phyloP scores from a whole-genome alignment of 139 green algal genomes.

The Picochlorum sp. region DNA sequence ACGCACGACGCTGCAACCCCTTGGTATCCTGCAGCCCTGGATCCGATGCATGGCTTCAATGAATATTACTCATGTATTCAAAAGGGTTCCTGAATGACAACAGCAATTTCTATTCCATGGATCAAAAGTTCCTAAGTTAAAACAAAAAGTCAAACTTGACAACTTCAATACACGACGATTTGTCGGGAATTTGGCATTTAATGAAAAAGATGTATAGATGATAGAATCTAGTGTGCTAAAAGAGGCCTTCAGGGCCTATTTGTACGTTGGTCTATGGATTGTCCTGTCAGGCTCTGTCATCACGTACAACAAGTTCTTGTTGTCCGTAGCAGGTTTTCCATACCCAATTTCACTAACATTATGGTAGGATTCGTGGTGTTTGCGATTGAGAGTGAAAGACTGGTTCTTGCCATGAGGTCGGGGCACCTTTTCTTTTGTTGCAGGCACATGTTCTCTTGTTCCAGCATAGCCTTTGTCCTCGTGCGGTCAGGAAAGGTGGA shows the following conservation, averaged over 20 bases:
- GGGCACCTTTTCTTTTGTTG: constrained; percentile 16
- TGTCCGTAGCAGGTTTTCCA: constrained; percentile 73
- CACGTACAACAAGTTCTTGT: constrained; percentile 91
- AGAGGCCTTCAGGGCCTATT: neutral
- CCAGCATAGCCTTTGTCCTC: constrained; percentile 52
- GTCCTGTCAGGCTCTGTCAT: constrained; percentile 54
- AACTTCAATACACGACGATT: no score
- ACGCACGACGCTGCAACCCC: no score
- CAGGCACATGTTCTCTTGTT: constrained; percentile 88
- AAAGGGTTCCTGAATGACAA: no score
- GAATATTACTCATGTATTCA: no score
- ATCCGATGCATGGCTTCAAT: no score
- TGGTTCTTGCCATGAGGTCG: neutral
- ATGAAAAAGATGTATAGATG: neutral
- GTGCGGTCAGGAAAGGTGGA: constrained; percentile 54
- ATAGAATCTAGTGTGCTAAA: constrained; percentile 1
- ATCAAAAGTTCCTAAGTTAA: no score
- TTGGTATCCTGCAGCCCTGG: no score
- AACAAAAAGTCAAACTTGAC: no score
- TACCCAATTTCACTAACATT: constrained; percentile 81
- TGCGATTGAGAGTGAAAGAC: neutral
- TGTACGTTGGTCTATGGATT: constrained; percentile 8
- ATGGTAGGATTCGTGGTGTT: constrained; percentile 9
- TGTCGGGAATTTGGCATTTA: neutral
- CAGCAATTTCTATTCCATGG: no score